Percentiles rank a stretch among this genome's conserved stretches.
phyloP scores from a whole-genome alignment of 2,329 filamentous ascomycete species.

The Parastagonospora nodorum region DNA sequence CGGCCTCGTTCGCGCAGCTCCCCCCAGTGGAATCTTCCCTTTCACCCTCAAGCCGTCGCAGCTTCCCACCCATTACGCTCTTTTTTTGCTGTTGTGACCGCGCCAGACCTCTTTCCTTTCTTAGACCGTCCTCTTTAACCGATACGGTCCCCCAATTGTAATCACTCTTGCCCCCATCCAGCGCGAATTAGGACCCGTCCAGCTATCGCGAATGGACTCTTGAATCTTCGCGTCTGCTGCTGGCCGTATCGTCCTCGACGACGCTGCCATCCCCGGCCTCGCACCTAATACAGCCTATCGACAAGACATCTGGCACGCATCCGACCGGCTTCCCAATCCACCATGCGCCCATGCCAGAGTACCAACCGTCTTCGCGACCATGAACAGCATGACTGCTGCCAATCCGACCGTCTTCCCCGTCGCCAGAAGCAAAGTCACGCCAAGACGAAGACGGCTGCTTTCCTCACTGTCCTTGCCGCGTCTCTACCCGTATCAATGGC shows the following conservation, averaged over 20 bases:
- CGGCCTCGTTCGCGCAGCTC: conserved; percentile 6
- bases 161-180: conserved; percentile 19
- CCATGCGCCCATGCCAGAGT: conserved; percentile 24
- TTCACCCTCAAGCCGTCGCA: conserved; percentile 39
- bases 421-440: conserved; percentile 28
- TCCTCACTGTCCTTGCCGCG: conserved; percentile 35
- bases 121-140: conserved; percentile 24
- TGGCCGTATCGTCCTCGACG: conserved; percentile 25
- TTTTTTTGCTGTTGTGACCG: conserved; percentile 38
- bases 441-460: conserved; percentile 20
- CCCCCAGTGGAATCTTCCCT: conserved; percentile 12
- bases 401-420: conserved; percentile 10
- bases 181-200: conserved; percentile 6
- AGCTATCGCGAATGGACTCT: conserved; percentile 37
- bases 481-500: conserved; percentile 39
- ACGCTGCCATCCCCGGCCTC: conserved; percentile 15
- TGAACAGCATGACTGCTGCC: conserved; percentile 11
- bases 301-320: conserved; percentile 4
- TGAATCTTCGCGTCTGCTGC: conserved; percentile 38
- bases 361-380: conserved; percentile 12
- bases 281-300: conserved; percentile 11
- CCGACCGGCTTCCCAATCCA: conserved; percentile 11
- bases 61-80: conserved; percentile 45
- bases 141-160: conserved; percentile 18
- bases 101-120: conserved; percentile 30